Percentiles rank a stretch among this genome's conserved stretches.
These are phyloP conservation scores for Colletotrichum siamense DNA, from an alignment of 2,329 filamentous ascomycete species.

Conservation along the genomic window DNA sequence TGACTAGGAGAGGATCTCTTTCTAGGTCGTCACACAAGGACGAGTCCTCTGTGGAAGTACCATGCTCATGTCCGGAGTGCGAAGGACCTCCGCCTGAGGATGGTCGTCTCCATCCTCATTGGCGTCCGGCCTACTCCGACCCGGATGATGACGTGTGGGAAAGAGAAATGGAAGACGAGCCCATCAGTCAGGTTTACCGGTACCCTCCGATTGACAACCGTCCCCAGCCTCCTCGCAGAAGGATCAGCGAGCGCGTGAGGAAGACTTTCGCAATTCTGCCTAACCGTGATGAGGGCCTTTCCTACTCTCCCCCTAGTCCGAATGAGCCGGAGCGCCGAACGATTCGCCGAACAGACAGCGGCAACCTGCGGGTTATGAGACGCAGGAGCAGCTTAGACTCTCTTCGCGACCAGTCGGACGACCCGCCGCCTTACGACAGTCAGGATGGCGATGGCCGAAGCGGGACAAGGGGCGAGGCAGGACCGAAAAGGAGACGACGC, in stretches of 20 bases:
- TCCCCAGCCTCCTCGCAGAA: slow-evolving; percentile 48
- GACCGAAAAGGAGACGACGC: slow-evolving; percentile 28
- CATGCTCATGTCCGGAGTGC: slow-evolving; percentile 48
- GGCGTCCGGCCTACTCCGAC: slow-evolving; percentile 59
- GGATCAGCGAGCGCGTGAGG: slow-evolving; percentile 59
- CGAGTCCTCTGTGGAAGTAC: slow-evolving; percentile 31
- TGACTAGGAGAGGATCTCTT: slow-evolving; percentile 44
- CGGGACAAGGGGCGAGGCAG: slow-evolving; percentile 31
- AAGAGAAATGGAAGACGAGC: slow-evolving; percentile 36
- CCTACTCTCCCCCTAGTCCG: slow-evolving; percentile 27
- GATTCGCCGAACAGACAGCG: slow-evolving; percentile 64
- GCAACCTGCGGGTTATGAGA: slow-evolving; percentile 64
- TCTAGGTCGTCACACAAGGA: slow-evolving; percentile 25
- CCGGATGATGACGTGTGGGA: slow-evolving; percentile 37
- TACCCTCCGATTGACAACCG: slow-evolving; percentile 58
- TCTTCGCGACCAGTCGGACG: slow-evolving; percentile 29
- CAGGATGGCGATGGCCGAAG: neutral
- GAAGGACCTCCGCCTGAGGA: slow-evolving; percentile 56
- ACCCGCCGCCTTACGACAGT: slow-evolving; percentile 39
- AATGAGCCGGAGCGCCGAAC: slow-evolving; percentile 57
- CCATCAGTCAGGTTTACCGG: slow-evolving; percentile 45
- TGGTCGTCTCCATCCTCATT: slow-evolving; percentile 64
- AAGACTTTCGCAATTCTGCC: slow-evolving; percentile 67
- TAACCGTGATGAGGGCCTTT: slow-evolving; percentile 43
- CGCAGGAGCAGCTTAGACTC: slow-evolving; percentile 55